Evolutionary conservation across 257 asterid species (phyloP).

Genomic region (Solanum peruvianum): DNA sequence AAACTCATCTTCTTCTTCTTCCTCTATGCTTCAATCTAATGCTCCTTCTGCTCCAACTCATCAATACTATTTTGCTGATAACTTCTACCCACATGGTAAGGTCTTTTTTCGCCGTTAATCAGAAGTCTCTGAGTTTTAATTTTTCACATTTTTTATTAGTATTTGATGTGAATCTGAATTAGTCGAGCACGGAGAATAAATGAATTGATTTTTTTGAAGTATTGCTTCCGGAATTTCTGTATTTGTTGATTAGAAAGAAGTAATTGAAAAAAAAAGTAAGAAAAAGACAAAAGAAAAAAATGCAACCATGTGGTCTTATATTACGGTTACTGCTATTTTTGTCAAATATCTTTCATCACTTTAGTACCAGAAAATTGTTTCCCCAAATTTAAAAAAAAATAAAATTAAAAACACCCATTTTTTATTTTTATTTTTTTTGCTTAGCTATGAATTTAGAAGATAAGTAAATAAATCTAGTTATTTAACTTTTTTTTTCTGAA

Average conservation of each 20-base stretch:
- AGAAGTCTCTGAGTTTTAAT: background rate
- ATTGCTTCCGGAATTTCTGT: background rate
- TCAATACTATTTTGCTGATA: slow-evolving; percentile 56
- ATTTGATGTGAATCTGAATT: background rate
- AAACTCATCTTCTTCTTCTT: slow-evolving; percentile 16
- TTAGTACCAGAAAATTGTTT: background rate
- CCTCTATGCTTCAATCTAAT: background rate
- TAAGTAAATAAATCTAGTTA: background rate
- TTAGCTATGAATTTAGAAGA: background rate
- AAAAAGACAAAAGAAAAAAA: background rate
- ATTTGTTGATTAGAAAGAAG: background rate
- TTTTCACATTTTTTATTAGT: background rate
- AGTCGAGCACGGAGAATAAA: background rate
- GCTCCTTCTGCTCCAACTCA: slow-evolving; percentile 16
- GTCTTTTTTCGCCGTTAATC: background rate
- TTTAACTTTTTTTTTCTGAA: background rate
- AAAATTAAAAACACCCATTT: background rate
- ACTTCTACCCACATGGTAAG: slow-evolving; percentile 54
- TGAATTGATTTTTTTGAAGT: background rate
- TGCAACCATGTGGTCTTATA: background rate
- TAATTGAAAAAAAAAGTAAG: background rate
- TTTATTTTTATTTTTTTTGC: background rate
- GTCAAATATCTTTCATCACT: background rate
- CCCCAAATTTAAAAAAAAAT: background rate
- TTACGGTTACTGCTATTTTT: background rate